Percentiles rank a stretch among this genome's conserved stretches.
Conservation (phyloP, 2,329 filamentous ascomycete species). For the Fusarium sp. region DNA sequence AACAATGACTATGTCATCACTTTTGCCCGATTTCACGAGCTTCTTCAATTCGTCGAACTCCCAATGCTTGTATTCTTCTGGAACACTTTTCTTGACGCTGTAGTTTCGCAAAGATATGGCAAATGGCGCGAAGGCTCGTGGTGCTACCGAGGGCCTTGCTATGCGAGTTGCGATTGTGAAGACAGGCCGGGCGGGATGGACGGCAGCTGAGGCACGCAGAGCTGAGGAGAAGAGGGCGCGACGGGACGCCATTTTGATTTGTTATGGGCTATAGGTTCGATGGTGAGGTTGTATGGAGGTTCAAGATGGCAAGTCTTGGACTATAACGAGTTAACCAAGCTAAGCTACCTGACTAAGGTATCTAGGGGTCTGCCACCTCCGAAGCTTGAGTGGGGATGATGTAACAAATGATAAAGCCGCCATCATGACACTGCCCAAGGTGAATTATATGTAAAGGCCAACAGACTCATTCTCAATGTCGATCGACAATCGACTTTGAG, state of each 20-base stretch:
- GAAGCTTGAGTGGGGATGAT: conserved; percentile 23
- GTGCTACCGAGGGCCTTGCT: conserved; percentile 2
- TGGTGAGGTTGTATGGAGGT: conserved; percentile 4
- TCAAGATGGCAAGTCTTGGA: conserved; percentile 14
- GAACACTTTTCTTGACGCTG: conserved; percentile 12
- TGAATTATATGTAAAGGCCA: neutral
- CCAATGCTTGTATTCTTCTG: conserved; percentile 57
- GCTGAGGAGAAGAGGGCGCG: conserved; percentile 33
- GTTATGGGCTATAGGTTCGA: neutral
- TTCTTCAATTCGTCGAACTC: conserved; percentile 63
- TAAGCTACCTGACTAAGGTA: conserved; percentile 26
- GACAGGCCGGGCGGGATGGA: conserved; percentile 17
- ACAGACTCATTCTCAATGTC: neutral
- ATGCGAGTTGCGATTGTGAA: conserved; percentile 19
- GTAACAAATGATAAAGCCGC: conserved; percentile 8
- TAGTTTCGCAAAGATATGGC: conserved; percentile 20
- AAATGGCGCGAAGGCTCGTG: conserved; percentile 21
- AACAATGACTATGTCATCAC: conserved; percentile 57
- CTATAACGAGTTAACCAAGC: conserved; percentile 15
- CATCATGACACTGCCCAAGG: neutral
- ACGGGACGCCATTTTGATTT: conserved; percentile 37
- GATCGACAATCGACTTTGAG: neutral
- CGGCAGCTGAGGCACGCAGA: conserved; percentile 32
- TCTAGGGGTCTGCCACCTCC: neutral
- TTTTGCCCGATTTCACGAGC: conserved; percentile 47